Conservation (phyloP, 306 rosid genomes). For the Cucurbita pepo region DNA sequence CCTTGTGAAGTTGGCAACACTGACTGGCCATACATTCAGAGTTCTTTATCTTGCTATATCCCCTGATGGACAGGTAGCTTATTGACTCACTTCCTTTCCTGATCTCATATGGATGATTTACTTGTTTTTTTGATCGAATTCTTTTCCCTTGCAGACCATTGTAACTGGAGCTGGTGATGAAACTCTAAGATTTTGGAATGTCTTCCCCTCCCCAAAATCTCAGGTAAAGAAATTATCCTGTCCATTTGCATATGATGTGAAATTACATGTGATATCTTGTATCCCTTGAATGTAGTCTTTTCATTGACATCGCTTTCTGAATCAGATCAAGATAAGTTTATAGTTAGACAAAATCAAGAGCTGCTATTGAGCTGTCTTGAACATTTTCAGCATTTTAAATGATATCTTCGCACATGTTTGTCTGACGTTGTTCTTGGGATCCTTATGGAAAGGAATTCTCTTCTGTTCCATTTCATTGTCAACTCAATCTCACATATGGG, state of each 20-base stretch:
- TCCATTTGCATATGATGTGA: neutral
- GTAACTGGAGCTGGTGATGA: constrained; percentile 99
- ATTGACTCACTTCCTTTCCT: neutral
- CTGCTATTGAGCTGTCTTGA: neutral
- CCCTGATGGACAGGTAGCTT: constrained; percentile 88
- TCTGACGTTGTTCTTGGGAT: neutral
- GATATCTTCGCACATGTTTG: neutral
- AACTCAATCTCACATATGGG: neutral
- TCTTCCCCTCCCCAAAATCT: constrained; percentile 93
- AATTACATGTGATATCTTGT: neutral
- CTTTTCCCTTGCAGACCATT: constrained; percentile 52
- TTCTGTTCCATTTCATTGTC: neutral
- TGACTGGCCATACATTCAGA: constrained; percentile 83
- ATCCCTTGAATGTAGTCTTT: neutral
- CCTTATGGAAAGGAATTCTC: neutral
- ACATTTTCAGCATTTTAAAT: neutral
- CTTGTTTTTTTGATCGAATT: constrained; percentile 5
- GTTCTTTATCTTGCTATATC: constrained; percentile 98
- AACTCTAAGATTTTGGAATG: constrained; percentile 95
- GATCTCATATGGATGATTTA: neutral
- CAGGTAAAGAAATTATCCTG: constrained; percentile 39
- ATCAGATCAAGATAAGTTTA: constrained; percentile 3
- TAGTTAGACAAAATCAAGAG: neutral
- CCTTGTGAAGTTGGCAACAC: constrained; percentile 66
- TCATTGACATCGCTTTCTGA: neutral